Conservation (phyloP, 805 yeast genomes). For the Yarrowia sp. region DNA sequence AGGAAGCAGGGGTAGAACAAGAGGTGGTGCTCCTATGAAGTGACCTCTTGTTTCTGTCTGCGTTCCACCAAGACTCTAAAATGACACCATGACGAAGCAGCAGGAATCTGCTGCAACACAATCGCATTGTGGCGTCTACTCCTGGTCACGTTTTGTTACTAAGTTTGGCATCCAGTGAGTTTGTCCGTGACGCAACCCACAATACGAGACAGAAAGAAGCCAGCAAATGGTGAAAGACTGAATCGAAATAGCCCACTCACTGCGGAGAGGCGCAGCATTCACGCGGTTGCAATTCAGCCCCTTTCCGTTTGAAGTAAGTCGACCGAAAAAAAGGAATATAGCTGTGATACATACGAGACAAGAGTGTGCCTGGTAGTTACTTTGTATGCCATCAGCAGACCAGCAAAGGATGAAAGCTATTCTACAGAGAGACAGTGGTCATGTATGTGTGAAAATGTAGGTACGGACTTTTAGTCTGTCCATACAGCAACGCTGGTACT, state of each 20-base stretch:
- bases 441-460: neutral
- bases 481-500: too few relatives aligned
- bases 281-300: neutral
- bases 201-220: neutral
- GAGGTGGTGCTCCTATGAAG: too few relatives aligned
- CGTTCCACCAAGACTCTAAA: neutral
- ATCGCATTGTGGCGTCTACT: neutral
- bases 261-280: neutral
- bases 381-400: neutral
- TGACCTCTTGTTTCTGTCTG: too few relatives aligned
- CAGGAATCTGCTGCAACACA: neutral
- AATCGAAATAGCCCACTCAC: conserved; percentile 3
- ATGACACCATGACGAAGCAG: neutral
- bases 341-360: neutral
- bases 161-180: neutral
- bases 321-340: neutral
- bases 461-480: neutral
- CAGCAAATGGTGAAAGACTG: too few relatives aligned
- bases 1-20: neutral
- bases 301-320: neutral
- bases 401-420: neutral
- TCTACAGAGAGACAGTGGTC: too few relatives aligned
- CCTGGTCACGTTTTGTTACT: neutral
- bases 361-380: neutral
- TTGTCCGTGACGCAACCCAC: neutral